Base-by-base conservation (phyloP, 1,284 basidiomycete species). In the Ceraceosorus guamensis region DNA sequence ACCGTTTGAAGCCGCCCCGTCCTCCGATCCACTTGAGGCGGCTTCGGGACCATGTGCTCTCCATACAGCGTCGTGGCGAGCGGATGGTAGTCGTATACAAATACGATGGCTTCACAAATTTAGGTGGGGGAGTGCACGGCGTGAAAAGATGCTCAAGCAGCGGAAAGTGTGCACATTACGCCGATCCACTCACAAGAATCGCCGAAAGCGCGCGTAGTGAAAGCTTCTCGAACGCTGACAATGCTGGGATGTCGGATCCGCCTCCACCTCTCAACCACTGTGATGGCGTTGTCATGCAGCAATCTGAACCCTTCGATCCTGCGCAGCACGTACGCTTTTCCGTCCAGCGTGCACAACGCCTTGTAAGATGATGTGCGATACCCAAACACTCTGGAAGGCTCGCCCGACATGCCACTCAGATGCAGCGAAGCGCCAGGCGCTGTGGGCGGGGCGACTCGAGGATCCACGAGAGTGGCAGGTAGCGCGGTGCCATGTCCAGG, bases 61-160 rank as follows among this genome's bases (percentile, higher is more conserved):
- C 92, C 89, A 60, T 83, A 87, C 2, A 98, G 81, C 0, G 91
- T 96, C 61, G 85, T 83, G 0, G 91, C 83, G 64, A 87, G 84
- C 0, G 95, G 86, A 71, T 95, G 86, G 75, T 90, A 97, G 56
- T 91, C 86, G 75, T 93, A 95, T 1, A 88, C 89, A 46, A 98
- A 86, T 46, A 98, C 85, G 43, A 99, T 83, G 7, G 93, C 90
- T 93, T 65, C 11, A 34, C 18, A 34, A 46, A 14, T 43, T n/a
- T n/a, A n/a, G n/a, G n/a, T n/a, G n/a, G n/a, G n/a, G n/a, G n/a
- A n/a, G n/a, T n/a, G n/a, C n/a, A n/a, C n/a, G n/a, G n/a, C n/a
- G n/a, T n/a, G n/a, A n/a, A n/a, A n/a, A n/a, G n/a, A n/a, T n/a
- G n/a, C n/a, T n/a, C n/a, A n/a, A n/a, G n/a, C n/a, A n/a, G n/a